Conservation (phyloP, 495 filamentous ascomycete species). For the Cenococcum geophilum region DNA sequence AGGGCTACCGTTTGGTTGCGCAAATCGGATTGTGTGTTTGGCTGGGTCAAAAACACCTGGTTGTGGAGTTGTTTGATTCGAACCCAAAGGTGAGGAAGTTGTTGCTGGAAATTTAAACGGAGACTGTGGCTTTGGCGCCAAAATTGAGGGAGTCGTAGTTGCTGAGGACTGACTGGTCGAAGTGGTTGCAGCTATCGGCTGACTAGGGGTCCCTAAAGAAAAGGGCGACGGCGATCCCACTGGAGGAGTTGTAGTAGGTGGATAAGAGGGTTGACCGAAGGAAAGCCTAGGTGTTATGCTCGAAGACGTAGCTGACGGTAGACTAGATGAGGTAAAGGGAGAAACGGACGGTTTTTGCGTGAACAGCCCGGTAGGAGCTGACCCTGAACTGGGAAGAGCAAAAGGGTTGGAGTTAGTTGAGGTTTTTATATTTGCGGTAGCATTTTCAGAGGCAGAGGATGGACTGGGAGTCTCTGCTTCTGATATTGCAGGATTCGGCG, state of each 20-base stretch:
- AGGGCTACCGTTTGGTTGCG: not conserved
- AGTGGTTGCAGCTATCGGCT: not conserved
- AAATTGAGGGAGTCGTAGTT: not conserved
- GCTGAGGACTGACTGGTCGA: too few species aligned
- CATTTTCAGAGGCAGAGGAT: not conserved
- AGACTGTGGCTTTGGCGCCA: not conserved
- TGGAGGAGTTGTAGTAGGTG: not conserved
- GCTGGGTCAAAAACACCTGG: not conserved
- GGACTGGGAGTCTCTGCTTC: not conserved
- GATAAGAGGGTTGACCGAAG: not conserved
- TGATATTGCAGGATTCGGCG: not conserved
- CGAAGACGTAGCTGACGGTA: not conserved
- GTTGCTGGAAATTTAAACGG: not conserved
- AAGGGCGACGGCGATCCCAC: not conserved
- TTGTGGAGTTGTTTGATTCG: not conserved
- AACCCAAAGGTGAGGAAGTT: not conserved
- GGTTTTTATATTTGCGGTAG: not conserved
- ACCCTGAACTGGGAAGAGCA: not conserved
- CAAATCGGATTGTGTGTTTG: conserved; percentile 1
- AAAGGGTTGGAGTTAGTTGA: not conserved
- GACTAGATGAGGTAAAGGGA: not conserved
- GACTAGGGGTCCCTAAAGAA: not conserved
- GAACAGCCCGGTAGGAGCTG: not conserved
- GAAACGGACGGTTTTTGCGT: not conserved
- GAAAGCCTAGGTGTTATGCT: not conserved